Evolutionary conservation across 2,329 filamentous ascomycete genomes (phyloP).

Genomic region (Furcasterigmium sp.): DNA sequence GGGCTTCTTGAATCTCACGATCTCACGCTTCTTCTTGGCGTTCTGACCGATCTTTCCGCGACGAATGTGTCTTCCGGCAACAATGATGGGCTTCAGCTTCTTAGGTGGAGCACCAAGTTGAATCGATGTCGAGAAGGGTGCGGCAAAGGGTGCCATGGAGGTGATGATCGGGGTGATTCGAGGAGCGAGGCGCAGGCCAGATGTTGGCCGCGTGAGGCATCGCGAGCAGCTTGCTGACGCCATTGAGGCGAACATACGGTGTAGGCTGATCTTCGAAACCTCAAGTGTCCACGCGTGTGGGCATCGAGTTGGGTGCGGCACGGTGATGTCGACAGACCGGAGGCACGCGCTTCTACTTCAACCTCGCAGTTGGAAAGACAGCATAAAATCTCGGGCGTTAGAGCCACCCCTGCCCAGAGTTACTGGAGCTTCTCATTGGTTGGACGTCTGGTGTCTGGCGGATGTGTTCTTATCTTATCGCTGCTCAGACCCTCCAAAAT

Average conservation of each 20-base stretch:
- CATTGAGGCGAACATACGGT: conserved; percentile 20
- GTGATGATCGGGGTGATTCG: conserved; percentile 25
- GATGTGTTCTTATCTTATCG: conserved; percentile 2
- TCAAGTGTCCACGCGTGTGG: conserved; percentile 3
- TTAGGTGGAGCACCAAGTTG: no score
- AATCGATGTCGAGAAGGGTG: conserved; percentile 19
- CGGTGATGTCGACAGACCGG: not conserved
- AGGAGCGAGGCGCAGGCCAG: conserved; percentile 22
- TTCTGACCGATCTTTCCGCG: conserved; percentile 13
- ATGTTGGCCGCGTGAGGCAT: conserved; percentile 31
- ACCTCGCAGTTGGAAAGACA: not conserved
- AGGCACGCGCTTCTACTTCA: not conserved
- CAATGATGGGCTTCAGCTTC: conserved; percentile 5
- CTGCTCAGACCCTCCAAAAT: conserved; percentile 9
- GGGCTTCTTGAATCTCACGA: conserved; percentile 49
- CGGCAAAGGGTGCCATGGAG: conserved; percentile 36
- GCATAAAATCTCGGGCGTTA: conserved; percentile 1
- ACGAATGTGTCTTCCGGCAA: conserved; percentile 12
- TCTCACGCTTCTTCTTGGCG: conserved; percentile 41
- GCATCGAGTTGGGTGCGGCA: not conserved
- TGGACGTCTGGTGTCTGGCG: no score
- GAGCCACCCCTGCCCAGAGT: no score
- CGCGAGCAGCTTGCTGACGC: conserved; percentile 34
- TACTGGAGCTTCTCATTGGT: no score
- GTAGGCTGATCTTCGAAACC: conserved; percentile 5